These are phyloP conservation scores for Verbascum thapsus DNA, from an alignment of 257 asterid species.

Conservation along the genomic window DNA sequence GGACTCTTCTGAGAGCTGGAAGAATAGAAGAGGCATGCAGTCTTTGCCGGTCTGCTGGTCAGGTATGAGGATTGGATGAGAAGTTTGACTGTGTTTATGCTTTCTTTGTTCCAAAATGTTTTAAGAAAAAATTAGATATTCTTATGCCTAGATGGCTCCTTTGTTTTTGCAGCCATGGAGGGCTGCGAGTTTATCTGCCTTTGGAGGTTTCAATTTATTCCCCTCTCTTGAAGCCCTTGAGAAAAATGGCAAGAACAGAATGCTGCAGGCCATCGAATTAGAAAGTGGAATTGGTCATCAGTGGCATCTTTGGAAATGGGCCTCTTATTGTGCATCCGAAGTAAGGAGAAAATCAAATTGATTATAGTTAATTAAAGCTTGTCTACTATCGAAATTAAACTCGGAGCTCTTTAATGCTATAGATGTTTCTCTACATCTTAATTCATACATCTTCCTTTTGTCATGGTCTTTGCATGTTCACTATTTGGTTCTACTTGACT, in stretches of 20 bases:
- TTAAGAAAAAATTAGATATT: slow-evolving; percentile 17
- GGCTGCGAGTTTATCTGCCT: slow-evolving; percentile 87
- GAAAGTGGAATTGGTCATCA: slow-evolving; percentile 96
- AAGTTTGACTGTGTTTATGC: slow-evolving; percentile 27
- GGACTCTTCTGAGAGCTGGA: slow-evolving; percentile 93
- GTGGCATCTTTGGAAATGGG: slow-evolving; percentile 98
- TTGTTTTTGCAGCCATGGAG: slow-evolving; percentile 91
- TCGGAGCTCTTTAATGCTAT: slow-evolving; percentile 24
- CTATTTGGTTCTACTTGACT: slow-evolving; percentile 20
- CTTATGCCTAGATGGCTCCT: slow-evolving; percentile 32
- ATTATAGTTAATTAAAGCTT: slow-evolving; percentile 22
- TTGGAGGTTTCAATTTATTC: slow-evolving; percentile 64
- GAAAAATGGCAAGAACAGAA: slow-evolving; percentile 81
- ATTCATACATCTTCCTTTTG: slow-evolving; percentile 2
- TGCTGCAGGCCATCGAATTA: slow-evolving; percentile 85
- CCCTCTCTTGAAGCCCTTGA: slow-evolving; percentile 82
- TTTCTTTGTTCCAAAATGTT: slow-evolving; percentile 15
- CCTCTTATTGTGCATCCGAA: slow-evolving; percentile 96
- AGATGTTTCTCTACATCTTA: slow-evolving; percentile 20
- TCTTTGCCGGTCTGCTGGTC: slow-evolving; percentile 95
- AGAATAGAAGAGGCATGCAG: slow-evolving; percentile 89
- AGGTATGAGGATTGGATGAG: slow-evolving; percentile 52
- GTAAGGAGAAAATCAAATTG: slow-evolving; percentile 45
- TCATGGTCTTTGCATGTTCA: slow-evolving; percentile 26
- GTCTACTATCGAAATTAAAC: slow-evolving; percentile 34